phyloP scores from a whole-genome alignment of 495 filamentous ascomycete species.

The Tuber magnatum region DNA sequence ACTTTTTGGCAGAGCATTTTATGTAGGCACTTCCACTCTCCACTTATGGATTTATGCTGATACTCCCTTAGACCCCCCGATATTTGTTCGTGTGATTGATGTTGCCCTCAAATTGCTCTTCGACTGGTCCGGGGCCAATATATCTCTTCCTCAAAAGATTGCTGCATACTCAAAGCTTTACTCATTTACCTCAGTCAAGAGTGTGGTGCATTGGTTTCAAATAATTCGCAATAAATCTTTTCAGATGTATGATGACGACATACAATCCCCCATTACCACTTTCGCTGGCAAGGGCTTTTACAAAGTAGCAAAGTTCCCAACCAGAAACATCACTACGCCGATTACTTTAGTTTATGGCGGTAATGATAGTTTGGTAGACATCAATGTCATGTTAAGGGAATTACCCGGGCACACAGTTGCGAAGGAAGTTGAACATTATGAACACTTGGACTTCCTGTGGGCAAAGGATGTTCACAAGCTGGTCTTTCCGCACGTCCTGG shows the following conservation, averaged over 20 bases:
- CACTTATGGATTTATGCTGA: conserved; percentile 2
- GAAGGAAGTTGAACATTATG: conserved; percentile 78
- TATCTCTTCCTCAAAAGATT: conserved; percentile 79
- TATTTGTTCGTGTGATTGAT: conserved; percentile 86
- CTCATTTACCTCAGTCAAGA: conserved; percentile 92
- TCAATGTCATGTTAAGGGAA: conserved; percentile 81
- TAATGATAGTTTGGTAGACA: conserved; percentile 90
- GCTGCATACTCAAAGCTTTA: conserved; percentile 96
- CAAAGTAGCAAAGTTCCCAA: conserved; percentile 93
- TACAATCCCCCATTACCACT: conserved; percentile 51
- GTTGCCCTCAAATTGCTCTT: conserved; percentile 73
- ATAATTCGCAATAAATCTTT: conserved; percentile 92
- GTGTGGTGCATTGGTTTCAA: conserved; percentile 97
- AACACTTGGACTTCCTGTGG: conserved; percentile 98
- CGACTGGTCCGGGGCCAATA: conserved; percentile 81
- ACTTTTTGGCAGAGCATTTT: conserved; percentile 97
- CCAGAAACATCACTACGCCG: conserved; percentile 91
- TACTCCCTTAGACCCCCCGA: conserved; percentile 62
- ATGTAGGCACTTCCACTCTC: conserved; percentile 20
- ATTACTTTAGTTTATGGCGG: conserved; percentile 90
- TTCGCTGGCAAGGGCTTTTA: conserved; percentile 60
- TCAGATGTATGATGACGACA: conserved; percentile 97
- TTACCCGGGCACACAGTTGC: conserved; percentile 75
- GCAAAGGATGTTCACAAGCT: conserved; percentile 71
- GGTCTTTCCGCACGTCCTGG: conserved; percentile 84